These are phyloP conservation scores for Phytophthora pinifolia DNA, from an alignment of 352 stramenopile species.

Conservation along the genomic window DNA sequence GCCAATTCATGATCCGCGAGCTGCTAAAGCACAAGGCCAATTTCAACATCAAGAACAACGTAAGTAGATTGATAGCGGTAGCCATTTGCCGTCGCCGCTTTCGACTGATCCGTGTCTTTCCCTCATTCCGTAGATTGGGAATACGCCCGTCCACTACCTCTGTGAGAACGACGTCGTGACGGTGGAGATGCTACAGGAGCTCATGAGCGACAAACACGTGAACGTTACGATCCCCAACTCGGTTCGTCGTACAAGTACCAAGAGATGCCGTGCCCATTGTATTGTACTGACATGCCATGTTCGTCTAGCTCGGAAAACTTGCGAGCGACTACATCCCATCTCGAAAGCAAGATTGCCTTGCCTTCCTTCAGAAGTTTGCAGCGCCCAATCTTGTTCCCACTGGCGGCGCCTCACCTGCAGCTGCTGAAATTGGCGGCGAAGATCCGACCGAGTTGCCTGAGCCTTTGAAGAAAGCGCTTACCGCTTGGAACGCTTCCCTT, in stretches of 20 bases:
- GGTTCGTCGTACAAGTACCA: conserved; percentile 20
- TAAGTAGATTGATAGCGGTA: conserved; percentile 20
- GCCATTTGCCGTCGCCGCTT: background rate
- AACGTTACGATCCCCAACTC: conserved; percentile 73
- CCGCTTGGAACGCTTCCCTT: conserved; percentile 68
- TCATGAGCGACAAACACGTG: conserved; percentile 58
- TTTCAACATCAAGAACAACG: conserved; percentile 77
- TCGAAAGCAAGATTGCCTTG: conserved; percentile 61
- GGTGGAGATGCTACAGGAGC: conserved; percentile 55
- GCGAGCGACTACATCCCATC: conserved; percentile 62
- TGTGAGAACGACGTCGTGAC: conserved; percentile 69
- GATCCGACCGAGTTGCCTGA: conserved; percentile 57
- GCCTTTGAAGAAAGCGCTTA: conserved; percentile 41
- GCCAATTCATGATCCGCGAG: conserved; percentile 37
- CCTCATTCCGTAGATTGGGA: conserved; percentile 53
- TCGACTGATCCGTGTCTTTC: background rate
- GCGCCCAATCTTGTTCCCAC: conserved; percentile 41
- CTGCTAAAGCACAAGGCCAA: conserved; percentile 66
- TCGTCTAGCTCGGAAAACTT: conserved; percentile 54
- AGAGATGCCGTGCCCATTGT: background rate
- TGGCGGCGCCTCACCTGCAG: conserved; percentile 11
- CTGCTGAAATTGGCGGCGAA: conserved; percentile 55
- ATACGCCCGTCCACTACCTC: conserved; percentile 68
- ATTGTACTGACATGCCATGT: background rate
- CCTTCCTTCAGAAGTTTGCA: conserved; percentile 54